Evolutionary conservation across 371 early-diverging fungal species (phyloP), one percentile per base, ranked within the genome.

Genomic region (Phascolomyces articulosus): DNA sequence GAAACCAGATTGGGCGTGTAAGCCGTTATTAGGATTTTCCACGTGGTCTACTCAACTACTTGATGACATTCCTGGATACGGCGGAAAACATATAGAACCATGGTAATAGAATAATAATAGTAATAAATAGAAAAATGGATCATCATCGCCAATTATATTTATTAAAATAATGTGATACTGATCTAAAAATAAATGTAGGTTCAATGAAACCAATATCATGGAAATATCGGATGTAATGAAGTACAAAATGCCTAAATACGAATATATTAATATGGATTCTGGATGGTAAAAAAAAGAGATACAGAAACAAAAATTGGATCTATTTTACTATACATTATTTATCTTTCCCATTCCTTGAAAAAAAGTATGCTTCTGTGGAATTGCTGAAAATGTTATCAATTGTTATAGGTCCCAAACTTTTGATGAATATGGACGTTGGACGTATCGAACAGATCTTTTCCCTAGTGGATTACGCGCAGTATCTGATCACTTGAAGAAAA

Each of bases 11-110:
- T 51, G 51, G 51, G 51, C 38, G 15, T 23, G 40, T 28, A 75
- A 77, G 28, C 81, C 81, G 16, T 18, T 78, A 6, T 64, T 80
- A 4, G 81, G 81, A 2, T 80, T 78, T 41, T 80, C 81, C 7
- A 80, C 81, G 23, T 80, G 81, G 81, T 80, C 81, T 4, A 68
- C 78, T 8, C 81, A 80, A 58, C 40, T 80, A 16, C 59, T 80
- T 13, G 78, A 80, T 54, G 69, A 69, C 57, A 71, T 78, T 1
- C 74, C 75, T 53, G 81, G 81, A 11, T 80, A 80, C 55, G 81
- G 81, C 11, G 81, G 81, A 55, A 66, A 67, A 63, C 73, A 73
- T 67, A 63, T 64, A 59, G 49, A 73, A 29, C 73, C 73, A 64
- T 77, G 77, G 77, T 73, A 73, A 63, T 31, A 28, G 64, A 15